Evolutionary conservation across 2,329 filamentous ascomycete species (phyloP).

Genomic region (Sporothrix protearum): DNA sequence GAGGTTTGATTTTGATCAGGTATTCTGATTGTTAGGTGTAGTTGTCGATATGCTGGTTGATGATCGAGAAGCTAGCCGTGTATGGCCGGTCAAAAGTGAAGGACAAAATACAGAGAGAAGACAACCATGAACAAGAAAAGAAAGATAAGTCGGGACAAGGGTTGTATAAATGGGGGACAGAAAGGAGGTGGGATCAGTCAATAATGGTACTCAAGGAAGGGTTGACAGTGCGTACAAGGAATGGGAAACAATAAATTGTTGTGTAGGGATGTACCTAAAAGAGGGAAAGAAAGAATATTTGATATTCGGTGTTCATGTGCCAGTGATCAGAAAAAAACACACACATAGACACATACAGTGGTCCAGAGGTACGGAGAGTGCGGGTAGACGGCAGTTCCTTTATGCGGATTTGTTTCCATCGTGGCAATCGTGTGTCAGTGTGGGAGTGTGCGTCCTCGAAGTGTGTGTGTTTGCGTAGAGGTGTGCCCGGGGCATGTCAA

Average conservation of each 20-base stretch:
- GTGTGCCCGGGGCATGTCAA: too few species aligned
- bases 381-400: not conserved
- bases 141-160: not conserved
- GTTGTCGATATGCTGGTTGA: not conserved
- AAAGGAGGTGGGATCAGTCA: not conserved
- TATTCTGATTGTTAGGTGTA: not conserved
- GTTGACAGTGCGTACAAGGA: not conserved
- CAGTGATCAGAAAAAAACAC: not conserved
- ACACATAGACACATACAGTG: too few species aligned
- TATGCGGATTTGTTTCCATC: slow-evolving; percentile 9
- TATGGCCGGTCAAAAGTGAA: not conserved
- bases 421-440: slow-evolving; percentile 5
- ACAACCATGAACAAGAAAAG: not conserved
- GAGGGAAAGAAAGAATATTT: not conserved
- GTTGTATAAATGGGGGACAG: not conserved
- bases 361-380: not conserved
- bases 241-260: slow-evolving; percentile 33
- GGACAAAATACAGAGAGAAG: not conserved
- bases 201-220: not conserved
- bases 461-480: not conserved
- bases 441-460: not conserved
- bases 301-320: not conserved
- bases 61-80: not conserved
- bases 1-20: not conserved
- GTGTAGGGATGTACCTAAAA: not conserved